phyloP scores from a whole-genome alignment of 257 asterid genomes.

The Solanum dulcamara region DNA sequence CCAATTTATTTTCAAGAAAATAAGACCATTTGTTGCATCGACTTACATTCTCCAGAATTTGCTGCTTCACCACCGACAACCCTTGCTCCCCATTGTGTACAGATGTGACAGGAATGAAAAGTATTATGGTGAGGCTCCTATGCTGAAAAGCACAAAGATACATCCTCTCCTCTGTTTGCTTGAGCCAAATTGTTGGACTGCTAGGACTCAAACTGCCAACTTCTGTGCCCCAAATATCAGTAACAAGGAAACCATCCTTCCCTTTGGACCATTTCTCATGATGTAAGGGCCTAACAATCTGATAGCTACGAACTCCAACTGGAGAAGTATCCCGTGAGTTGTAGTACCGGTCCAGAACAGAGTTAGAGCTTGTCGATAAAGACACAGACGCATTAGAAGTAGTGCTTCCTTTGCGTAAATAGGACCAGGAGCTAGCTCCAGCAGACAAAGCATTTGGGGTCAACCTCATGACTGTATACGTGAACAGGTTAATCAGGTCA shows the following conservation, averaged over 20 bases:
- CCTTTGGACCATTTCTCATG: slow-evolving; percentile 80
- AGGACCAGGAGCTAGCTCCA: slow-evolving; percentile 67
- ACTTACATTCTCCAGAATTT: slow-evolving; percentile 71
- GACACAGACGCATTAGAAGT: slow-evolving; percentile 37
- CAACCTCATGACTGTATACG: slow-evolving; percentile 79
- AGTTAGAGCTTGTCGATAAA: slow-evolving; percentile 30
- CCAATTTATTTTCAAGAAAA: neutral
- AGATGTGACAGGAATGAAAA: slow-evolving; percentile 70
- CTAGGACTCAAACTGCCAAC: slow-evolving; percentile 38
- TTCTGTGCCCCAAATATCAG: slow-evolving; percentile 84
- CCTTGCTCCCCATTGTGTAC: slow-evolving; percentile 67
- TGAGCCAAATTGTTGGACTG: slow-evolving; percentile 68
- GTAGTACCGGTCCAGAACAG: slow-evolving; percentile 32
- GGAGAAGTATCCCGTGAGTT: slow-evolving; percentile 45
- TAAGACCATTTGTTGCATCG: neutral
- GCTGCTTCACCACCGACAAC: slow-evolving; percentile 64
- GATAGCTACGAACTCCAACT: slow-evolving; percentile 40
- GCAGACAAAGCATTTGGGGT: slow-evolving; percentile 78
- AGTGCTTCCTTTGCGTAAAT: slow-evolving; percentile 44
- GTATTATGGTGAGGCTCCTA: slow-evolving; percentile 64
- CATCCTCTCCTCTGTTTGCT: slow-evolving; percentile 70
- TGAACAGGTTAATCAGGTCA: slow-evolving; percentile 67
- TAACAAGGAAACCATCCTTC: slow-evolving; percentile 74
- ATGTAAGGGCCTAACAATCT: slow-evolving; percentile 85
- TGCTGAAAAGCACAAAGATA: slow-evolving; percentile 76